A percentile compares a stretch with the other conserved stretches of the same genome.
phyloP scores from a whole-genome alignment of 768 basidiomycete genomes.

The Lactarius vividus region DNA sequence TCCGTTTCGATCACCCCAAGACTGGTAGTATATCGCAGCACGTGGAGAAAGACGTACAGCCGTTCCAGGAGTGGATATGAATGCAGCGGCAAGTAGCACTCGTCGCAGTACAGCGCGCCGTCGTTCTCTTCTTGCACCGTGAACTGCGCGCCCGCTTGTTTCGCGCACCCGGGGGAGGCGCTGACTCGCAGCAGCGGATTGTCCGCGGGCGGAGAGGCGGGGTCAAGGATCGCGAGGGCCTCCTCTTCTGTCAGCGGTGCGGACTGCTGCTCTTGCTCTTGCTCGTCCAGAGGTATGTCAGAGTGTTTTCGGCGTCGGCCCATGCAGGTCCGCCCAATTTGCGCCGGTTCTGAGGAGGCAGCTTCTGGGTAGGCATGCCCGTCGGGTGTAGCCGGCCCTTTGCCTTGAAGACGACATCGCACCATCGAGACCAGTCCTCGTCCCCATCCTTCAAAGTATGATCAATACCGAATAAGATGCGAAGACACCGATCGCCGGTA shows the following conservation, averaged over 20 bases:
- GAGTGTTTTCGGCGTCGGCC: neutral
- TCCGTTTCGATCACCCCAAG: no score
- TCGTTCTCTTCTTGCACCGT: slow-evolving; percentile 32
- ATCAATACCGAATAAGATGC: slow-evolving; percentile 6
- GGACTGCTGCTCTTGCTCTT: slow-evolving; percentile 14
- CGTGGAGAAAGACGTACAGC: slow-evolving; percentile 95
- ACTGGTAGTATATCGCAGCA: slow-evolving; percentile 77
- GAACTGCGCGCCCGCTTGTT: slow-evolving; percentile 33
- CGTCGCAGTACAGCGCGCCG: slow-evolving; percentile 66
- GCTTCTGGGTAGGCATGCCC: slow-evolving; percentile 42
- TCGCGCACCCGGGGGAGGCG: slow-evolving; percentile 24
- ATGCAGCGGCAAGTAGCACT: slow-evolving; percentile 90
- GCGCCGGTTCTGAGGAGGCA: slow-evolving; percentile 59
- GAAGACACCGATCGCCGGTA: neutral
- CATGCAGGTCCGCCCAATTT: slow-evolving; percentile 53
- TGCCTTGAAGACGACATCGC: slow-evolving; percentile 78
- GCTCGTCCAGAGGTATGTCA: neutral
- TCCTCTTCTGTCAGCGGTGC: slow-evolving; percentile 50
- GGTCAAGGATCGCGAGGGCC: slow-evolving; percentile 38
- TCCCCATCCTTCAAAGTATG: slow-evolving; percentile 63
- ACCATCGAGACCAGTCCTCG: slow-evolving; percentile 88
- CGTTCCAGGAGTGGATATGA: slow-evolving; percentile 92
- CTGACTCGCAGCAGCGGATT: slow-evolving; percentile 18
- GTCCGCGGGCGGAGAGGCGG: slow-evolving; percentile 14
- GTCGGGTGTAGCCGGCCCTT: slow-evolving; percentile 55